Evolutionary conservation across 2,329 filamentous ascomycete species (phyloP).

Genomic region (Mycosphaerelloides madeirae): DNA sequence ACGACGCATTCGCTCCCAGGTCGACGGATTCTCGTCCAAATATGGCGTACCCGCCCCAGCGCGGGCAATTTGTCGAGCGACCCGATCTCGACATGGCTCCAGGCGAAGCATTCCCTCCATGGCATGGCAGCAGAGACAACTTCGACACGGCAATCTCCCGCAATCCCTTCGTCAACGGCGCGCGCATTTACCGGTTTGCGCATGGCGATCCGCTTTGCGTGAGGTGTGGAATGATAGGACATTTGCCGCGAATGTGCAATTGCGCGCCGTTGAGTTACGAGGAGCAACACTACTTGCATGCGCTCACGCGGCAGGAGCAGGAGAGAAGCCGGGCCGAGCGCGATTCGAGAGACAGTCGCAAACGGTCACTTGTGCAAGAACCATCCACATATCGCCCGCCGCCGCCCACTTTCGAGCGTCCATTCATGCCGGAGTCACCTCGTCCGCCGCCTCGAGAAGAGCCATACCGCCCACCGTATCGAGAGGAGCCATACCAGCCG

Average conservation of each 20-base stretch:
- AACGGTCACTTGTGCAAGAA: no score
- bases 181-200: slow-evolving; percentile 14
- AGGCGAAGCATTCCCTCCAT: not conserved
- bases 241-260: slow-evolving; percentile 13
- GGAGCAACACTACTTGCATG: slow-evolving; percentile 13
- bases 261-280: slow-evolving; percentile 4
- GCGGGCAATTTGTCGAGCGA: not conserved
- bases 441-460: not conserved
- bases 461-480: not conserved
- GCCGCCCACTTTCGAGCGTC: slow-evolving; percentile 1
- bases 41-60: not conserved
- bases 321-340: slow-evolving; percentile 13
- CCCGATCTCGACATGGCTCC: not conserved
- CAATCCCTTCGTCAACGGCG: slow-evolving; percentile 19
- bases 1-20: no score
- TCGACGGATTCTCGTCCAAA: no score
- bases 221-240: slow-evolving; percentile 15
- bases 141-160: slow-evolving; percentile 12
- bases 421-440: not conserved
- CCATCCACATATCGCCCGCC: not conserved
- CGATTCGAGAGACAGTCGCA: not conserved
- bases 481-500: no score
- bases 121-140: not conserved
- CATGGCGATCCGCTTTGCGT: slow-evolving; percentile 21
- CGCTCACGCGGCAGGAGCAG: slow-evolving; percentile 12